phyloP scores from a whole-genome alignment of 1,284 basidiomycete genomes.

The Fomes fomentarius region DNA sequence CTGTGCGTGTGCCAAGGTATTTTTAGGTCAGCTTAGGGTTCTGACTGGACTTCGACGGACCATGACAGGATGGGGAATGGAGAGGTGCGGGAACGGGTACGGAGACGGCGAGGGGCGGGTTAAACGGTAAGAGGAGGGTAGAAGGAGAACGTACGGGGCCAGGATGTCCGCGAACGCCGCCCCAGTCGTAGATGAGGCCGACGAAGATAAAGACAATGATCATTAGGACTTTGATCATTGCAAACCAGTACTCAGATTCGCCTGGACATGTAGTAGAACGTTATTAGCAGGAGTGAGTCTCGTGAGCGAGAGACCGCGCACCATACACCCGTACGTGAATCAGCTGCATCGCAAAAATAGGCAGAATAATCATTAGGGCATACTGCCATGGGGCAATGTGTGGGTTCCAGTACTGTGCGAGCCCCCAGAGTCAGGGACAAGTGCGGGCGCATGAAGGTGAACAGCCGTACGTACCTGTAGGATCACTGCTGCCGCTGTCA shows the following conservation, averaged over 20 bases:
- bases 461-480: conserved; percentile 37
- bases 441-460: conserved; percentile 1
- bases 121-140: not conserved
- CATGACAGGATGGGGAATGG: no score
- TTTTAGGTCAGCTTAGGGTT: no score
- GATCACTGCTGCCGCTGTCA: conserved; percentile 46
- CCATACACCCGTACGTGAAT: conserved; percentile 54
- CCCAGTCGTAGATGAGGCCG: conserved; percentile 53
- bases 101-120: no score
- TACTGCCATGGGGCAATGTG: conserved; percentile 52
- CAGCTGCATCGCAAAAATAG: conserved; percentile 47
- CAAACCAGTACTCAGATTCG: conserved; percentile 38
- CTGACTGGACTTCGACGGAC: no score
- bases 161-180: conserved; percentile 54
- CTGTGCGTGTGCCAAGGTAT: conserved; percentile 31
- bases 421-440: no score
- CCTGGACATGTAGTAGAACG: conserved; percentile 17
- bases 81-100: no score
- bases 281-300: no score
- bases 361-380: conserved; percentile 53
- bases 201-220: conserved; percentile 37
- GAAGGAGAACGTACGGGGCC: conserved; percentile 43
- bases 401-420: conserved; percentile 43
- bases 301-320: no score
- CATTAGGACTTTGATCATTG: conserved; percentile 36